Evolutionary conservation across 78 protist species (phyloP), one percentile per base, ranked within the genome.

Genomic region (Capsaspora owczarzaki): DNA sequence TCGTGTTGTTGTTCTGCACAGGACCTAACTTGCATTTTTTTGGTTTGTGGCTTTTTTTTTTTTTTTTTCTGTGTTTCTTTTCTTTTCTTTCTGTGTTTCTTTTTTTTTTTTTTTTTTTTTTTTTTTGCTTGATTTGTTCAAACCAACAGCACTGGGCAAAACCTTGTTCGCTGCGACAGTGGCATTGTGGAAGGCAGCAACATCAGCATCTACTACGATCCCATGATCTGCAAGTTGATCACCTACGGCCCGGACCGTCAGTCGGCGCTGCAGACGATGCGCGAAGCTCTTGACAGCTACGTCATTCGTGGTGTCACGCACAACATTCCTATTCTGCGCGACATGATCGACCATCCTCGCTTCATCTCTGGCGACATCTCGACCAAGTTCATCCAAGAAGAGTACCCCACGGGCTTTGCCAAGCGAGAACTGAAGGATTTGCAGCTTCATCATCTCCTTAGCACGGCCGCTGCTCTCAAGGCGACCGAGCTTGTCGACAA

Each of bases 141-240:
- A n/a, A n/a, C n/a, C n/a, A n/a, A n/a, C n/a, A n/a, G n/a, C n/a
- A n/a, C n/a, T n/a, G n/a, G n/a, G n/a, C n/a, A n/a, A n/a, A n/a
- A n/a, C n/a, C n/a, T 12, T 25, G 91, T 90, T 35, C 84, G 95
- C n/a, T 31, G 49, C 66, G 94, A 94, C 76, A 19, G 86, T 0
- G 97, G 95, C 47, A 85, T 85, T 23, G 22, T 35, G n/a, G 87
- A 91, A 66, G 97, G 99, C 31, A 79, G 89, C 46, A 97, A 96
- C 71, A 96, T 96, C 31, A 82, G 92, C 37, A 91, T 95, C 41
- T 89, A 90, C 89, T 97, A 97, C 90, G 99, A 97, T 86, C 99
- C 99, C 51, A 82, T 97, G 89, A 94, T 97, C 82, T 83, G 86
- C 74, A 97, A 95, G 94, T 87, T 97, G 27, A 66, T 88, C 75